Conservation (phyloP, 495 filamentous ascomycete species). For the Aspergillus indologenus region DNA sequence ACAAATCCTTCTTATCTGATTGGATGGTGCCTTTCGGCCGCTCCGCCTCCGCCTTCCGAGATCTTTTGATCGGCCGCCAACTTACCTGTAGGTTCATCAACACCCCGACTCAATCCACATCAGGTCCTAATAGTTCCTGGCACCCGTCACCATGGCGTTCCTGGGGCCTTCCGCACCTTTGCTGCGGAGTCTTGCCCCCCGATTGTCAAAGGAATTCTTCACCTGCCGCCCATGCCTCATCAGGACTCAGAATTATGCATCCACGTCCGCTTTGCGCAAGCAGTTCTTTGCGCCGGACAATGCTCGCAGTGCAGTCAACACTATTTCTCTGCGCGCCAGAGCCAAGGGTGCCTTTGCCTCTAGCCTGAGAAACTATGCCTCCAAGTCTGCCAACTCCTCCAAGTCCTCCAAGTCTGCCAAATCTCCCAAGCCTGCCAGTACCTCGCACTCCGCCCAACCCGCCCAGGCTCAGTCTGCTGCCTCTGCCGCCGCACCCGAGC, state of each 20-base stretch:
- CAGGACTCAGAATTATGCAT: constrained; percentile 30
- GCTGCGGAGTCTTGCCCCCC: constrained; percentile 42
- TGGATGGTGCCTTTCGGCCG: not conserved
- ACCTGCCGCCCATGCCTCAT: constrained; percentile 61
- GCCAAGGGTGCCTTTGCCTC: constrained; percentile 35
- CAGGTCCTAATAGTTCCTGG: constrained; percentile 8
- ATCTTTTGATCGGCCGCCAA: not conserved
- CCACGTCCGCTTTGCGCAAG: constrained; percentile 34
- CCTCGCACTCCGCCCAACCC: too few relatives aligned
- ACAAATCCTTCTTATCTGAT: not conserved
- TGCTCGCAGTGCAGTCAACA: constrained; percentile 22
- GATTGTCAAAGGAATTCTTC: constrained; percentile 54
- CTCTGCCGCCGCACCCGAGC: constrained; percentile 18
- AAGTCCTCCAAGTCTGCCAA: too few relatives aligned
- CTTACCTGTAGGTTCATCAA: not conserved
- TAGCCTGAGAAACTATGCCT: constrained; percentile 24
- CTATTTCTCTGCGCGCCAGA: constrained; percentile 29
- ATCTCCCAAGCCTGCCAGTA: too few relatives aligned
- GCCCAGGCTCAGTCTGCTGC: too few relatives aligned
- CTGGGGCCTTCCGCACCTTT: constrained; percentile 29
- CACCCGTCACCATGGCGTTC: constrained; percentile 35
- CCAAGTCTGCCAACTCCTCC: constrained; percentile 17
- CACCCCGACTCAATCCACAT: not conserved
- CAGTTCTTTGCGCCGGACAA: constrained; percentile 28
- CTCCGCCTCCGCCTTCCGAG: not conserved